Base-by-base conservation (phyloP, 257 asterid genomes). In the Scutellaria barbata region DNA sequence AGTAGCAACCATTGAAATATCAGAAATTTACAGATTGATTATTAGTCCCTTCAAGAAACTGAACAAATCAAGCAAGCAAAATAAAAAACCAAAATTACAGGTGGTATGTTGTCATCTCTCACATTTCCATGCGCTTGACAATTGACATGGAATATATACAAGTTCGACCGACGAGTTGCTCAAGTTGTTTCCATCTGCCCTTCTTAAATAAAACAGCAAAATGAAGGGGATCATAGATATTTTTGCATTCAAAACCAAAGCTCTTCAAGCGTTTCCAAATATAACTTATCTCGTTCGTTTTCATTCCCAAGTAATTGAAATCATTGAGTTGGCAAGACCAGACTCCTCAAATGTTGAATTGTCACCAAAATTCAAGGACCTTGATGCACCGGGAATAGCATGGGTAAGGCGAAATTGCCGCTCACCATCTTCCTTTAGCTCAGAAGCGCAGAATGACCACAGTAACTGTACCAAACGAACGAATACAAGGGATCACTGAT, bases 251-350 rank as follows among this genome's bases (percentile, higher is more conserved):
- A 20, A 72, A 64, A 37, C 68, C 37, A 68, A 68, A 76, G 63
- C 69, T 69, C 84, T 71, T 62, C 37, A 54, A 58, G 8, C 54
- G 6, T 35, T 33, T 57, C 68, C 10, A 40, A 40, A 6, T 7
- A 52, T 40, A 13, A 14, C 53, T 33, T 43, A 22, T 37, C 46
- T 1, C 33, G 13, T 54, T 39, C 17, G 46, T 12, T 25, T 22
- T 85, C 88, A 88, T 56, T 81, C 92, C 98, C 98, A 92, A 6
- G 95, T 79, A 51, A 90, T 84, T 0, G 95, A 90, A 70, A 92
- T 67, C 92, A 92, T 92, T 1, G 96, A 83, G 83, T 92, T 92
- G 86, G 90, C 96, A 67, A 92, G 86, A 56, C 96, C 96, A 0
- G 95, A 86, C 30, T 84, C 87, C 81, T 83, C 94, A 39, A 89